phyloP scores from a whole-genome alignment of 2,329 filamentous ascomycete genomes.

The Hypoxylon sp. region DNA sequence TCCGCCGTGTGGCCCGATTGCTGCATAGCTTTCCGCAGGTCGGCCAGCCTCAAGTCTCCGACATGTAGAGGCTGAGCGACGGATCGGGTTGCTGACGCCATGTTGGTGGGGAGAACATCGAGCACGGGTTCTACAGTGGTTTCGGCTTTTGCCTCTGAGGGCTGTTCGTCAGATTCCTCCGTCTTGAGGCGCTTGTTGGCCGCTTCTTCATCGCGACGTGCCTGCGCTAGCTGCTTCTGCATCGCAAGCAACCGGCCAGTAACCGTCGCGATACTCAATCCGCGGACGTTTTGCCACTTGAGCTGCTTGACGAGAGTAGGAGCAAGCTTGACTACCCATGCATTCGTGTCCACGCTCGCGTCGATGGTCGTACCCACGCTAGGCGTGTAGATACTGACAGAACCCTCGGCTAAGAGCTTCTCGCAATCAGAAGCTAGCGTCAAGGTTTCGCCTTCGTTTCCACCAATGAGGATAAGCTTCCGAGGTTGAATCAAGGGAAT shows the following conservation, averaged over 20 bases:
- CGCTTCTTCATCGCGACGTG: slow-evolving; percentile 63
- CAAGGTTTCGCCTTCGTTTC: slow-evolving; percentile 81
- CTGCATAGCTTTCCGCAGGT: slow-evolving; percentile 87
- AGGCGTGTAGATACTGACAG: slow-evolving; percentile 85
- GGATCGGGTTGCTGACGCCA: slow-evolving; percentile 80
- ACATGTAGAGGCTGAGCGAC: slow-evolving; percentile 92
- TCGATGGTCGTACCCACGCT: slow-evolving; percentile 79
- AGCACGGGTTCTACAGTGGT: slow-evolving; percentile 61
- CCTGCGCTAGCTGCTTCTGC: slow-evolving; percentile 55
- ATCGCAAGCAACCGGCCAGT: slow-evolving; percentile 74
- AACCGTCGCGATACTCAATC: slow-evolving; percentile 91
- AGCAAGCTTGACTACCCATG: slow-evolving; percentile 93
- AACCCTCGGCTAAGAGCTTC: slow-evolving; percentile 69
- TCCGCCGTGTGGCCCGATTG: slow-evolving; percentile 86
- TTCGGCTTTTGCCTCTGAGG: slow-evolving; percentile 40
- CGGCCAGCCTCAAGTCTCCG: slow-evolving; percentile 89
- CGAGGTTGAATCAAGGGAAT: slow-evolving; percentile 94
- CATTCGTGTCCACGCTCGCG: slow-evolving; percentile 96
- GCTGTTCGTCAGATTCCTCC: slow-evolving; percentile 50
- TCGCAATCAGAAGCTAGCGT: slow-evolving; percentile 84
- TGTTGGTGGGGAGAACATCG: slow-evolving; percentile 66
- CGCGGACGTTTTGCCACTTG: slow-evolving; percentile 94
- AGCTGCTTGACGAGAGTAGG: slow-evolving; percentile 86
- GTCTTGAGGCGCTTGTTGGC: slow-evolving; percentile 66
- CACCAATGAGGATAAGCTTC: slow-evolving; percentile 93